These are phyloP conservation scores for Gaertneriomyces sp. DNA, from an alignment of 192 early-diverging fungal genomes.

Conservation along the genomic window DNA sequence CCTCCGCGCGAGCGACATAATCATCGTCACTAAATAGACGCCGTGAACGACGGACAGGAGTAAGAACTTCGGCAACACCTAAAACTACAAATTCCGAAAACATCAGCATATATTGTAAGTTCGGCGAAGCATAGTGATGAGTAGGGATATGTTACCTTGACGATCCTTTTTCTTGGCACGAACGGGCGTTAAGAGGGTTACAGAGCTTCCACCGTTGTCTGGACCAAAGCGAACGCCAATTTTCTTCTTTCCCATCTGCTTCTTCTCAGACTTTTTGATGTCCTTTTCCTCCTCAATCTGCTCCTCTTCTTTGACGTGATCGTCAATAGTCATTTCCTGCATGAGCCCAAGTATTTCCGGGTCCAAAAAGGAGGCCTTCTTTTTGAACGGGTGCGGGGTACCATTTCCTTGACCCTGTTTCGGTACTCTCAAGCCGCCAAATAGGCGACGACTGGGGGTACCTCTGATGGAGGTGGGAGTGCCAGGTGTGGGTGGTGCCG, in stretches of 20 bases:
- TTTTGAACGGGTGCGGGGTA: too few species aligned
- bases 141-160: constrained; percentile 9
- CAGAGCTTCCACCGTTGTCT: constrained; percentile 11
- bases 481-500: too few species aligned
- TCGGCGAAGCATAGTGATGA: not conserved
- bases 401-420: too few species aligned
- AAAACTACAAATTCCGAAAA: constrained; percentile 5
- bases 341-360: constrained; percentile 1
- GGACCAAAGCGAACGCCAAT: constrained; percentile 16
- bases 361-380: too few species aligned
- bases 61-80: constrained; percentile 12
- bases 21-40: constrained; percentile 11
- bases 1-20: not conserved
- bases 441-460: too few species aligned
- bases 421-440: too few species aligned
- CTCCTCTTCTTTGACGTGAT: not conserved
- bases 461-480: too few species aligned
- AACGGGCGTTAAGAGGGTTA: constrained; percentile 20
- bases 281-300: not conserved
- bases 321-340: not conserved
- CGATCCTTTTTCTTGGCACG: constrained; percentile 23
- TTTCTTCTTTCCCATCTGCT: not conserved
- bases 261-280: constrained; percentile 3
- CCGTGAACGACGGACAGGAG: constrained; percentile 20
- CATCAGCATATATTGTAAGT: not conserved